Base-by-base conservation (phyloP, 2,329 filamentous ascomycete species). In the Alternaria rosae region DNA sequence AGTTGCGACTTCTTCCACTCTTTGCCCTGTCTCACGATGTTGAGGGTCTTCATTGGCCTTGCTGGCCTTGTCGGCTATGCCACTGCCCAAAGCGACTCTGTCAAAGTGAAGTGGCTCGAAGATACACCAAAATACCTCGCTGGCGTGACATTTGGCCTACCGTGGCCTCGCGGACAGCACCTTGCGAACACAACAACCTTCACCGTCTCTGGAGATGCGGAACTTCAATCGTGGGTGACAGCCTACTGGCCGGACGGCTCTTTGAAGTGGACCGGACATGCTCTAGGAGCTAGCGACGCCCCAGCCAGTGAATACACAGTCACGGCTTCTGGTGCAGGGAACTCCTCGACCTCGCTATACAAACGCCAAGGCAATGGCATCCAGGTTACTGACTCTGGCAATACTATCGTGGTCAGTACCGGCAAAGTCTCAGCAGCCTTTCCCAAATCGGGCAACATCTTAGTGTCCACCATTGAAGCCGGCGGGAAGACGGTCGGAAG, bases 221-320 rank as follows among this genome's bases (percentile, higher is more conserved):
- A 72, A 13, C 71, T 86, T 7, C 83, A 88, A 62, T 86, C 86
- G 0, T 88, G 87, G 86, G 78, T 82, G 4, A 88, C 84, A 1
- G 86, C 83, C 0, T 87, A 85, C 70, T 89, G 87, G 87, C 81
- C 83, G 1, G 87, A 89, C 74, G 85, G 84, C 25, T 87, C 87
- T 0, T 80, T 88, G 55, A 89, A 88, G 69, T 89, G 87, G 87
- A 87, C 85, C 3, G 86, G 82, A 0, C 87, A 89, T 68, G 86
- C 87, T 0, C 77, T 89, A 44, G 74, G 81, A 12, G 82, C 78
- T 6, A 81, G 80, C 0, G 80, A 82, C 2, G 68, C 66, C 0
- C 71, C 81, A 2, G 70, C 78, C 4, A 79, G 82, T 3, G 78
- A 79, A 17, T 87, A 86, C 68, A 82, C 76, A 0, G 74, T 86